A percentile compares a stretch with the other conserved stretches of the same genome.
These are phyloP conservation scores for Eucalyptus cloeziana DNA, from an alignment of 345 rosid species.

Conservation along the genomic window DNA sequence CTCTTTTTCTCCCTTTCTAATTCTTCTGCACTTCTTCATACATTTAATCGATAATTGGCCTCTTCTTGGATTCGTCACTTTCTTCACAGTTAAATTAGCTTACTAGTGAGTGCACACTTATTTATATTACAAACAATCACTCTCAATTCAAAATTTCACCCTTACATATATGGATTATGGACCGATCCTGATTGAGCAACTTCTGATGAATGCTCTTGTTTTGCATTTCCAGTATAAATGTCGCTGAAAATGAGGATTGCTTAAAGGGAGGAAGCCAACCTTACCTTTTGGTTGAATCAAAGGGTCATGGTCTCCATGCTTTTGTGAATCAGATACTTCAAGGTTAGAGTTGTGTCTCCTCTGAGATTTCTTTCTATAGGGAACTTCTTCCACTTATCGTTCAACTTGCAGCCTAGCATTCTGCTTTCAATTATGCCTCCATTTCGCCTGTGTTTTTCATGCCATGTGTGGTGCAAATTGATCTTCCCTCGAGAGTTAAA, in stretches of 20 bases:
- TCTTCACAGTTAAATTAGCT: not conserved
- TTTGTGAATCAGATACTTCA: conserved; percentile 65
- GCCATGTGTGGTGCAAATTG: not conserved
- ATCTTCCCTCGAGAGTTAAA: not conserved
- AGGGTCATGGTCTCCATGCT: conserved; percentile 85
- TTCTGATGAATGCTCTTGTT: not conserved
- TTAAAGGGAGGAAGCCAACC: conserved; percentile 45
- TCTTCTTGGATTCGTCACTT: not conserved
- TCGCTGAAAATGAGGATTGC: conserved; percentile 42
- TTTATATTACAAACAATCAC: not conserved
- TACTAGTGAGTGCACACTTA: not conserved
- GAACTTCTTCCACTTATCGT: not conserved
- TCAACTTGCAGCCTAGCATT: not conserved
- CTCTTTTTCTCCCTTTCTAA: not conserved
- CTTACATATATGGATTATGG: not conserved
- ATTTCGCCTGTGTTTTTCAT: not conserved
- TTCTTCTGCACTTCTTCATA: not conserved
- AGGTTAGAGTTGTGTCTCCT: conserved; percentile 20
- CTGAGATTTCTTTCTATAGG: not conserved
- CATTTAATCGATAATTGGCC: not conserved
- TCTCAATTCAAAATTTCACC: not conserved
- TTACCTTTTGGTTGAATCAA: conserved; percentile 66
- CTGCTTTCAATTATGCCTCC: not conserved
- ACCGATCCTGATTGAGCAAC: not conserved
- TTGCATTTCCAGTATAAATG: conserved; percentile 35